Conservation (phyloP, 768 basidiomycete genomes). For the Naganishia onofrii region DNA sequence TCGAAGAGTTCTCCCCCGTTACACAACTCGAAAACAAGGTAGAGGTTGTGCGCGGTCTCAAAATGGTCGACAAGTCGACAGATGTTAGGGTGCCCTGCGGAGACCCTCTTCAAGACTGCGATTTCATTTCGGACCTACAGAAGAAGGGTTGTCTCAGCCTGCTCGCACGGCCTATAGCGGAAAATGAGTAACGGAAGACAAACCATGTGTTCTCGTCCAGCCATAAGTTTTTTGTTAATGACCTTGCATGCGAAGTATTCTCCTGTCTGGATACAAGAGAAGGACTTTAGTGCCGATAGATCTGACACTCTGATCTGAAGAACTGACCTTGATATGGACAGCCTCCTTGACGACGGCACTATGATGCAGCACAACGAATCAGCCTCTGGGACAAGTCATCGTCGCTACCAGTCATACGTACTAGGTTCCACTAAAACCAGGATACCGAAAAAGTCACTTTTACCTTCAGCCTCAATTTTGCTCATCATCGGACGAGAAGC, state of each 20-base stretch:
- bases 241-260: constrained; percentile 99
- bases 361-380: neutral
- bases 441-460: neutral
- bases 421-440: constrained; percentile 88
- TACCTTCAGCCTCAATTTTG: constrained; percentile 2
- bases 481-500: neutral
- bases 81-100: constrained; percentile 82
- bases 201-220: constrained; percentile 96
- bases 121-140: constrained; percentile 94
- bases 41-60: constrained; percentile 90
- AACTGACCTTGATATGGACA: constrained; percentile 67
- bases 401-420: constrained; percentile 23
- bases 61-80: constrained; percentile 96
- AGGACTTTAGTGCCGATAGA: neutral
- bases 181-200: constrained; percentile 38
- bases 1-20: constrained; percentile 98
- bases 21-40: constrained; percentile 93
- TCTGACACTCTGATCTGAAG: too few species aligned
- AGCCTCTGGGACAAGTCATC: neutral
- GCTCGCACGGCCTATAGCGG: neutral
- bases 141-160: neutral
- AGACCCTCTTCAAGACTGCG: constrained; percentile 85
- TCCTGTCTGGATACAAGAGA: constrained; percentile 59
- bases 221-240: constrained; percentile 98
- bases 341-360: constrained; percentile 63